Evolutionary conservation across 768 basidiomycete species (phyloP), one percentile per base, ranked within the genome.

Genomic region (Rubroboletus pulcherrimus): DNA sequence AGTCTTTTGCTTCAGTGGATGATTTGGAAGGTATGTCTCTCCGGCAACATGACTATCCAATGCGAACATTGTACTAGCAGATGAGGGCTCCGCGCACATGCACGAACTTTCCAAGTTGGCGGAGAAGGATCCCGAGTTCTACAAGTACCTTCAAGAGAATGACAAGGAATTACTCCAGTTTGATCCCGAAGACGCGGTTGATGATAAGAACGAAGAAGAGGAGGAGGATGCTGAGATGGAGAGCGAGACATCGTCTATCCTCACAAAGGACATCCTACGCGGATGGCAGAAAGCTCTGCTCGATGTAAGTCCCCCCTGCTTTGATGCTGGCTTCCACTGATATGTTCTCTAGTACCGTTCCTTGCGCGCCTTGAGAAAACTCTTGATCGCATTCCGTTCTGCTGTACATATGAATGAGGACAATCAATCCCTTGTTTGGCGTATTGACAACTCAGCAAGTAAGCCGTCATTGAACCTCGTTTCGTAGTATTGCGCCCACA

Each of bases 71-170:
- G 51, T 44, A 24, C 24, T 41, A 30, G 29, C 68, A 86, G 89
- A 87, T 51, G 88, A 90, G 53, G 91, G 87, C 24, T 76, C 77
- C 50, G 72, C 77, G 5, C 96, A 98, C 76, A 74, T 93, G 56
- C 71, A 85, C 43, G 90, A 96, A 53, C 81, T 99, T 14, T 86
- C 90, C 38, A 86, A 90, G 66, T 81, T 99, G 35, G 91, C 91
- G 2, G 89, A 96, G 72, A 93, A 93, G 69, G 96, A 99, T 71
- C 96, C 96, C n/a, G 96, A 97, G 67, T 99, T 98, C 75, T 99
- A 84, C 86, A 93, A 95, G 73, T 99, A 95, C 69, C 79, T 99
- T 2, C 88, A 95, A 75, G 92, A 98, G 73, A 94, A 99, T 66
- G 97, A 99, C 72, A 77, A 78, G 55, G 94, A 93, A 53, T 76